Evolutionary conservation across 2,329 filamentous ascomycete genomes (phyloP).

Genomic region (Trichothecium roseum): DNA sequence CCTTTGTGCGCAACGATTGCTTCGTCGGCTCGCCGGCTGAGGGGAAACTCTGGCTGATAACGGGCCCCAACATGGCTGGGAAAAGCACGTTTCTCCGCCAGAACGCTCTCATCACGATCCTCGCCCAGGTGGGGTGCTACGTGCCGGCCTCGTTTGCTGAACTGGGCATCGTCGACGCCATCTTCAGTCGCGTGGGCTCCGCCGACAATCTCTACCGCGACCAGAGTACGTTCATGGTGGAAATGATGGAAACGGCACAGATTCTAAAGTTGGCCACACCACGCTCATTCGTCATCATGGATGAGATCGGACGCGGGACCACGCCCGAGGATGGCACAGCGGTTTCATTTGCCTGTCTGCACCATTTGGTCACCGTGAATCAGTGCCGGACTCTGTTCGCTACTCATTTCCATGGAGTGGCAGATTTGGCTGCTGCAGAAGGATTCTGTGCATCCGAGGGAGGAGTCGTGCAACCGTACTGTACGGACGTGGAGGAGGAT

Average conservation of each 20-base stretch:
- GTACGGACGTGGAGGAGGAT: constrained; percentile 79
- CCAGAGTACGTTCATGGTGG: constrained; percentile 98
- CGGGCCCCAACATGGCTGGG: constrained; percentile 95
- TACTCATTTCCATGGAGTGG: constrained; percentile 83
- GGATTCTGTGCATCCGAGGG: constrained; percentile 22
- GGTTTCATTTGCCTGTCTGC: constrained; percentile 78
- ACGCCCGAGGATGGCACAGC: constrained; percentile 87
- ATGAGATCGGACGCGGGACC: constrained; percentile 90
- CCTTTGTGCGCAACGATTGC: constrained; percentile 80
- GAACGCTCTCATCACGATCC: constrained; percentile 86
- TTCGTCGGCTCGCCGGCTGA: constrained; percentile 59
- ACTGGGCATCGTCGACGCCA: constrained; percentile 86
- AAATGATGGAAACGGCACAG: constrained; percentile 92
- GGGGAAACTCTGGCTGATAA: constrained; percentile 56
- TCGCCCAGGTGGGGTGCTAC: constrained; percentile 87
- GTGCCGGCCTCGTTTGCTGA: constrained; percentile 82
- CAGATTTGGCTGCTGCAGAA: constrained; percentile 58
- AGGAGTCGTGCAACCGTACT: constrained; percentile 59
- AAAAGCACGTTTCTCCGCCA: constrained; percentile 95
- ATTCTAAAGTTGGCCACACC: constrained; percentile 80
- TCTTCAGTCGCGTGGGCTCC: constrained; percentile 87
- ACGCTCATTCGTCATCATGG: constrained; percentile 91
- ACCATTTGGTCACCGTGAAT: constrained; percentile 73
- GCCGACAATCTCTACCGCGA: constrained; percentile 91
- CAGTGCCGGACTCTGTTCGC: constrained; percentile 78